Base-by-base conservation (phyloP, 2,329 filamentous ascomycete species). In the Tolypocladium pustulatum region DNA sequence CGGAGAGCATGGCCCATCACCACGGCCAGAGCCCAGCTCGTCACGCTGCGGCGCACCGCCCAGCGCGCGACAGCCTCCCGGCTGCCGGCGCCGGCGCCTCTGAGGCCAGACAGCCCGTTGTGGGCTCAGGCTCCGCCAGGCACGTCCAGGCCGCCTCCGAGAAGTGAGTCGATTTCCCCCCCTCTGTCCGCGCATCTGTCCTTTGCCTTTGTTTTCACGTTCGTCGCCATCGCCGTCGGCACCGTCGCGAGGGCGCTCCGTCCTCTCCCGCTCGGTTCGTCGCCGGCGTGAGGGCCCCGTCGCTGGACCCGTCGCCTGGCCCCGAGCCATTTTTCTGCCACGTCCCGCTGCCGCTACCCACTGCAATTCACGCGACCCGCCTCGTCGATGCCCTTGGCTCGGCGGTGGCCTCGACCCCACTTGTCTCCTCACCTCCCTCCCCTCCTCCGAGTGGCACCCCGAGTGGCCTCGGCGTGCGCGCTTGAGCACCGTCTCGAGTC, bases 1-100 rank as follows among this genome's bases (percentile, higher is more conserved):
- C 81, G 36, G 82, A 84, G 72, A 81, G 77, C 61, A 79, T 82
- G 75, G 78, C 79, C 63, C 81, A 84, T 68, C 79, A 82, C 62
- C 81, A 83, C 64, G 81, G 81, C 60, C 80, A 83, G 61, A 83
- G 81, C 60, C 82, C 82, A 53, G 80, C 81, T 58, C 77, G 79
- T 53, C 73, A 75, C 61, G 63, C 71, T 43, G 73, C 73, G 59
- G 75, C 76, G 57, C 78, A 79, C 67, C 77, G 81, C 56, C 76
- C 78, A 61, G 73, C 77, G 59, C 76, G 82, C 65, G 82, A 85
- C 67, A 78, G 74, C 61, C 72, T 84, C 51, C 81, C 81, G 66
- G 77, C 77, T 65, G 75, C 81, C 68, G 77, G 79, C 65, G 71
- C 73, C 64, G 75, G 76, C 63, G 75, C 74, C 63, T 71, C 75